Percentiles rank a stretch among this genome's conserved stretches.
These are phyloP conservation scores for Ophiostoma populinum DNA, from an alignment of 2,329 filamentous ascomycete genomes.

Conservation along the genomic window DNA sequence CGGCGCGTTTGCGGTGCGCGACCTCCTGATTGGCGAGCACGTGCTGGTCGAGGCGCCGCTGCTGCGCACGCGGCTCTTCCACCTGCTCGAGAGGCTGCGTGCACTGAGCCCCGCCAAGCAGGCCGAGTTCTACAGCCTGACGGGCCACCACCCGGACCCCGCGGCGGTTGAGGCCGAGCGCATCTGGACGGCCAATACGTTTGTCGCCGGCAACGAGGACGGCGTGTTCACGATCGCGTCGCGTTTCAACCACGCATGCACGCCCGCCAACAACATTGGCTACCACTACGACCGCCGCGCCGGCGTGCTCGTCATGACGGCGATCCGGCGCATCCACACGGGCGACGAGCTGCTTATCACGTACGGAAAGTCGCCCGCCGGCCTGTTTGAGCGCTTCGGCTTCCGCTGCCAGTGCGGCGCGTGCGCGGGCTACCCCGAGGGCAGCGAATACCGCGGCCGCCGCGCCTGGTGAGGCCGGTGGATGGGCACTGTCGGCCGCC, in stretches of 20 bases:
- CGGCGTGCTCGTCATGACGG: conserved; percentile 24
- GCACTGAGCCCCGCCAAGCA: conserved; percentile 17
- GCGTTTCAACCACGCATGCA: conserved; percentile 42
- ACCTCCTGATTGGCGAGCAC: conserved; percentile 21
- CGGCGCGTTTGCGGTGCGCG: conserved; percentile 27
- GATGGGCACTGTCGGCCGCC: neutral
- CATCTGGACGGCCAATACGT: conserved; percentile 17
- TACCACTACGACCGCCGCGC: conserved; percentile 23
- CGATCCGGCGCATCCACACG: conserved; percentile 10
- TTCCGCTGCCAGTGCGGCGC: conserved; percentile 13
- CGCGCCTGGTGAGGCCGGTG: neutral
- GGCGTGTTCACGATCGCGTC: conserved; percentile 23
- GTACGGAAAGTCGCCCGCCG: conserved; percentile 11
- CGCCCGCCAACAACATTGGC: conserved; percentile 22
- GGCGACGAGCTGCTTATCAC: conserved; percentile 13
- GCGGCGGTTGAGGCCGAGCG: conserved; percentile 4
- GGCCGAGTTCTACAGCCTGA: conserved; percentile 21
- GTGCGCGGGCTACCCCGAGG: conserved; percentile 8
- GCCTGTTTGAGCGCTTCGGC: conserved; percentile 11
- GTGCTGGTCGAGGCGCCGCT: conserved; percentile 30
- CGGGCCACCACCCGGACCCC: conserved; percentile 13
- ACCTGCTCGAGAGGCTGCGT: conserved; percentile 20
- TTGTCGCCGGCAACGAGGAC: conserved; percentile 9
- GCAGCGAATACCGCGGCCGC: neutral
- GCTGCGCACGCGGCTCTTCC: conserved; percentile 16